Evolutionary conservation across 1,284 basidiomycete species (phyloP).

Genomic region (Papiliotrema laurentii): DNA sequence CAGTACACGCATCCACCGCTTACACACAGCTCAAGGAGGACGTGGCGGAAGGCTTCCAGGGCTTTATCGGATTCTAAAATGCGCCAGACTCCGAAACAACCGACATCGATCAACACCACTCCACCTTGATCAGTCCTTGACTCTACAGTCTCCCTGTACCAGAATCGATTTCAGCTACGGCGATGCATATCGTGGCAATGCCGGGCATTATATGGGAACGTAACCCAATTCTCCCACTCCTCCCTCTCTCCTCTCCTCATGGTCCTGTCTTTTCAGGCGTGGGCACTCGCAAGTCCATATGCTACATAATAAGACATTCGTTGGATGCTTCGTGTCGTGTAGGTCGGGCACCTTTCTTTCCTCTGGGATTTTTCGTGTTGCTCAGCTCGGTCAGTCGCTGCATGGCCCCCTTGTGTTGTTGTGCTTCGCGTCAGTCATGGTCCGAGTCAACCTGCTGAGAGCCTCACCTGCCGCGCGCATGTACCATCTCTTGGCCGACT

Average conservation of each 20-base stretch:
- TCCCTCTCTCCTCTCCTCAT: not conserved
- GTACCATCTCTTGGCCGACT: conserved; percentile 97
- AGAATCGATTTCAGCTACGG: too few species aligned
- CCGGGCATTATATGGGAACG: not conserved
- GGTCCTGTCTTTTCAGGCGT: not conserved
- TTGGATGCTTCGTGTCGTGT: conserved; percentile 87
- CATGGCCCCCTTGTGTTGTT: conserved; percentile 57
- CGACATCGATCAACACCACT: not conserved
- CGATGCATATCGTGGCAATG: not conserved
- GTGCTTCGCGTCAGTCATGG: conserved; percentile 17
- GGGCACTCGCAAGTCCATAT: not conserved
- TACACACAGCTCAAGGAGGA: conserved; percentile 34
- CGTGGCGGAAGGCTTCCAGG: conserved; percentile 29
- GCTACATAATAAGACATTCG: conserved; percentile 75
- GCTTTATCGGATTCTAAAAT: conserved; percentile 6
- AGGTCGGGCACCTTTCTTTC: conserved; percentile 59
- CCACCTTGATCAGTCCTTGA: too few species aligned
- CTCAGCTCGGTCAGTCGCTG: conserved; percentile 75
- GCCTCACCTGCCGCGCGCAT: conserved; percentile 89
- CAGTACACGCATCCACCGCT: not conserved
- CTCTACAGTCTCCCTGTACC: too few species aligned
- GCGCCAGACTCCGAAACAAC: not conserved
- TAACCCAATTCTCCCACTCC: not conserved
- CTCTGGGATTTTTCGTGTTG: conserved; percentile 44
- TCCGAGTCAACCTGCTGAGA: not conserved